Percentiles rank a stretch among this genome's conserved stretches.
phyloP scores from a whole-genome alignment of 176 grass and related monocot species.

The Musa acuminata region DNA sequence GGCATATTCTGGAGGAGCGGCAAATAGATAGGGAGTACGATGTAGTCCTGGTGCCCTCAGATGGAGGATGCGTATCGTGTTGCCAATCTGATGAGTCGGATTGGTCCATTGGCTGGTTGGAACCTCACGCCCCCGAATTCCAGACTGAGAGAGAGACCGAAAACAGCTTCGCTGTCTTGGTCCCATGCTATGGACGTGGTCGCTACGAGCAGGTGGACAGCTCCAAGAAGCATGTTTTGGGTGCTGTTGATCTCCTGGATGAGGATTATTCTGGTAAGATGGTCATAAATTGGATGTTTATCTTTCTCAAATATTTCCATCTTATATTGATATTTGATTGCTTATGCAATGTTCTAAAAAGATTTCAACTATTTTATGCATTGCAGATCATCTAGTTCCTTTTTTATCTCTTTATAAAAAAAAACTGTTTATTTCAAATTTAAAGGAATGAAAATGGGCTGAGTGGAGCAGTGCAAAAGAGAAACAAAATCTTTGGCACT shows the following conservation, averaged over 20 bases:
- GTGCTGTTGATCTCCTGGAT: not conserved
- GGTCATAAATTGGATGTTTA: not conserved
- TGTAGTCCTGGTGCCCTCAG: slow-evolving; percentile 9
- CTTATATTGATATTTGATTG: not conserved
- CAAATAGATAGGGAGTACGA: slow-evolving; percentile 9
- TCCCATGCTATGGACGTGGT: slow-evolving; percentile 11
- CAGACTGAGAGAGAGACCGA: not conserved
- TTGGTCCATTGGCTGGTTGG: slow-evolving; percentile 19
- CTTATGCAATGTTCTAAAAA: not conserved
- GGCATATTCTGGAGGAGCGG: slow-evolving; percentile 11
- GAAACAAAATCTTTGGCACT: too few relatives aligned
- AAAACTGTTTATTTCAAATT: too few relatives aligned
- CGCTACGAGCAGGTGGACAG: not conserved
- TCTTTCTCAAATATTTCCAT: not conserved
- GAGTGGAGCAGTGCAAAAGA: too few relatives aligned
- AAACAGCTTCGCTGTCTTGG: slow-evolving; percentile 16
- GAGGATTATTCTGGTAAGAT: not conserved
- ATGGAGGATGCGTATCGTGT: slow-evolving; percentile 8
- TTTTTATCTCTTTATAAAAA: too few relatives aligned
- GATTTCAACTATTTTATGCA: too few relatives aligned
- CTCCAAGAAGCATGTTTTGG: slow-evolving; percentile 3
- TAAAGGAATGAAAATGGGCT: too few relatives aligned
- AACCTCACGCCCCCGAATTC: slow-evolving; percentile 16
- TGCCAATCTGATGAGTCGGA: slow-evolving; percentile 14
- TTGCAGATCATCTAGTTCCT: too few relatives aligned